Base-by-base conservation (phyloP, 176 grass and related monocot genomes). In the Zizania latifolia region DNA sequence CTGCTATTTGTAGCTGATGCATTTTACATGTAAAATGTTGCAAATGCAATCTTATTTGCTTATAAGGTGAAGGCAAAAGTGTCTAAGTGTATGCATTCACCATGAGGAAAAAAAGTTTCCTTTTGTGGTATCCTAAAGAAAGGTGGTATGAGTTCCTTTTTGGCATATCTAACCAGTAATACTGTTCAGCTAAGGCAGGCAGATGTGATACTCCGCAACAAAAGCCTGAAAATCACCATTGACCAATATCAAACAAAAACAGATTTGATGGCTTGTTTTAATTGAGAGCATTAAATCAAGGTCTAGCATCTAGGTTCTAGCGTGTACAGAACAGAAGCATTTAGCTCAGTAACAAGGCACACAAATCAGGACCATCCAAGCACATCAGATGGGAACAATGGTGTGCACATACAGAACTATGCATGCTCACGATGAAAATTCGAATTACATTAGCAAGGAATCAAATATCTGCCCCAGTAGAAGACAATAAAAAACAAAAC, bases 41-140 rank as follows among this genome's bases (percentile, higher is more conserved):
- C 37, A 76, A 28, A 72, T 44, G 23, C 22, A 70, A 32, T 27
- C 38, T 21, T 58, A 70, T 70, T 45, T 34, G n/a, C n/a, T n/a
- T n/a, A n/a, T n/a, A n/a, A n/a, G n/a, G n/a, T n/a, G n/a, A n/a
- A n/a, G n/a, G n/a, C n/a, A n/a, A n/a, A n/a, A n/a, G n/a, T n/a
- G n/a, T n/a, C n/a, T n/a, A n/a, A n/a, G n/a, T n/a, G n/a, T n/a
- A n/a, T n/a, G n/a, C n/a, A n/a, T n/a, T n/a, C 37, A 69, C 54
- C 39, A 44, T 16, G 7, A 23, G 1, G 31, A n/a, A n/a, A n/a
- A 13, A 39, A 44, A 6, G 3, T 10, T 6, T 29, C 13, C 0
- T 60, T 68, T 22, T 2, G n/a, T n/a, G n/a, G n/a, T n/a, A 40
- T 14, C 48, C 76, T 78, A 78, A 34, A 46, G 19, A n/a, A n/a